A percentile compares a stretch with the other conserved stretches of the same genome.
Evolutionary conservation across 176 grass and related monocot species (phyloP).

Genomic region (Tillandsia fasciculata): DNA sequence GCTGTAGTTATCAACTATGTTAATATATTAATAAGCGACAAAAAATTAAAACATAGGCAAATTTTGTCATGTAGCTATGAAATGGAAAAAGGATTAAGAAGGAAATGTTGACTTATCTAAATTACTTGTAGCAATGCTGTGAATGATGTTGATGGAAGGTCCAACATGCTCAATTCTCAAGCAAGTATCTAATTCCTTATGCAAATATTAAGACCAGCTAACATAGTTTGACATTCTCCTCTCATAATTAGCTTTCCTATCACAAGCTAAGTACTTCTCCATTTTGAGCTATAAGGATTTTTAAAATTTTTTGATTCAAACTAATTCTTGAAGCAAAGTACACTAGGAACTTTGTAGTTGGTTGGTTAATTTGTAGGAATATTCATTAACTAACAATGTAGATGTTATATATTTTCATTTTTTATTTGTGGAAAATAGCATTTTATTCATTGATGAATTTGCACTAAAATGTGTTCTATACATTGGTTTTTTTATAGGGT

Average conservation of each 20-base stretch:
- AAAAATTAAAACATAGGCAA: no score
- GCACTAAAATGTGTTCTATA: background rate
- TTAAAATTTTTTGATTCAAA: no score
- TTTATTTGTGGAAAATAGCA: no score
- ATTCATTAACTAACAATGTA: no score
- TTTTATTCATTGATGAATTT: background rate
- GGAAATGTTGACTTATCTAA: background rate
- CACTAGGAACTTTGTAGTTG: no score
- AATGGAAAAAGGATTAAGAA: no score
- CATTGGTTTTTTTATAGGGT: constrained; percentile 1
- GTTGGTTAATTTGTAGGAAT: no score
- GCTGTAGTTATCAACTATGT: no score
- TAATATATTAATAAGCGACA: no score
- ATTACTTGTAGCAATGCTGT: background rate
- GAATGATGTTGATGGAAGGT: background rate
- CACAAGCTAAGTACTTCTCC: background rate
- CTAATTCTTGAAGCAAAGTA: no score
- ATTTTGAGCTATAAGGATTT: background rate
- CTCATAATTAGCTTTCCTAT: background rate
- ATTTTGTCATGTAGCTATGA: no score
- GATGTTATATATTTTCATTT: no score
- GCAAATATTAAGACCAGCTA: background rate
- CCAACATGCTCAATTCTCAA: background rate
- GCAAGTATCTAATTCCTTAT: background rate
- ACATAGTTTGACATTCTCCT: background rate